Evolutionary conservation across 2,329 filamentous ascomycete species (phyloP), one percentile per base, ranked within the genome.

Genomic region (Orbilia ellipsospora): DNA sequence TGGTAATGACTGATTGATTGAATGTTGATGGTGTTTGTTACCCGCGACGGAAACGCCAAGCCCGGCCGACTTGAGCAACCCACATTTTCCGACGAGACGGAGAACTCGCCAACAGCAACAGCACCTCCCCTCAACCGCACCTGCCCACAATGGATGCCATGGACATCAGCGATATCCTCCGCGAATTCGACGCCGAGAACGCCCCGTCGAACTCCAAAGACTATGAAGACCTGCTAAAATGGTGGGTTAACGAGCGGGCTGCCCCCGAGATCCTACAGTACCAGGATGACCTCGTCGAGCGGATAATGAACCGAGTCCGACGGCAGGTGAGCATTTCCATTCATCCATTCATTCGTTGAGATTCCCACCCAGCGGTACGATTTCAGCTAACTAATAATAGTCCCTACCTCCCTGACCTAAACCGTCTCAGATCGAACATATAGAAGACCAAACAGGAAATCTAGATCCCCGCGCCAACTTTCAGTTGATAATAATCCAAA

Each of bases 381-480:
- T 75, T 75, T 75, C 72, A 75, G 64, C 72, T 75, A 75, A 75
- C 72, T 75, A 75, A 75, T 75, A 51, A n/a, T 75, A 75, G 72
- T 75, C 59, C 48, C 54, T 60, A 20, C 55, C 62, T 57, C 59
- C 50, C 59, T 62, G 31, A 65, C 8, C 54, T 13, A 57, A 20
- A 15, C 28, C 16, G 16, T 42, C 4, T 55, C 74, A 85, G 82
- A 91, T 92, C 80, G 87, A 90, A 82, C 87, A 86, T 78, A 88
- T 92, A 77, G 90, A 92, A 83, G 88, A 90, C 73, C 88, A 94
- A 86, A 94, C 91, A 12, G 91, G 91, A 77, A 90, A 92, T 80
- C 91, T 94, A 88, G 93, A 96, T 80, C 91, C 94, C 55, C 93
- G 92, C 82, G 90, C 92, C 78, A 98, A 97, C 82, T 97, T 99